Evolutionary conservation across 352 stramenopile species (phyloP).

Genomic region (Phytophthora niederhauseri): DNA sequence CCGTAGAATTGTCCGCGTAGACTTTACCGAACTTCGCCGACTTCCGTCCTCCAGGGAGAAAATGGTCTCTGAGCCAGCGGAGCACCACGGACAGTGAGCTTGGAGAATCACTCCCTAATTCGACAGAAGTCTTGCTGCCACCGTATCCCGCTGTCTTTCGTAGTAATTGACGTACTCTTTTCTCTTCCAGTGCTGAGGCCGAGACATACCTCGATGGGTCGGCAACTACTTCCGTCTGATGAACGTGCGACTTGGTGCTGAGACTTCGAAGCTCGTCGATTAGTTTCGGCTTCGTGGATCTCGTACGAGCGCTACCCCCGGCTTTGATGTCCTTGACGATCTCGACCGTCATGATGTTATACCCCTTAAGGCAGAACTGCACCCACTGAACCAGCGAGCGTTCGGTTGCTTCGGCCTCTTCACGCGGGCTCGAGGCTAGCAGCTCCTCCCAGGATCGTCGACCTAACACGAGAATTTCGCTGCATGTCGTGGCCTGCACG

Average conservation of each 20-base stretch:
- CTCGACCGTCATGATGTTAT: slow-evolving; percentile 76
- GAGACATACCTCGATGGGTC: slow-evolving; percentile 32
- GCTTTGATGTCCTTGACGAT: slow-evolving; percentile 76
- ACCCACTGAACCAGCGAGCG: slow-evolving; percentile 56
- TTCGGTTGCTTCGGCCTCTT: slow-evolving; percentile 51
- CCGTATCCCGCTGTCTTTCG: slow-evolving; percentile 33
- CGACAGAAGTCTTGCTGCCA: not conserved
- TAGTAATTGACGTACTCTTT: slow-evolving; percentile 45
- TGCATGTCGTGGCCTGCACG: slow-evolving; percentile 66
- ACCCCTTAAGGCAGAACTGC: slow-evolving; percentile 63
- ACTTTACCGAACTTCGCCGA: slow-evolving; percentile 17
- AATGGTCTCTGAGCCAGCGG: slow-evolving; percentile 11
- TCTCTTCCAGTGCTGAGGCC: slow-evolving; percentile 41
- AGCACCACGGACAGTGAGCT: slow-evolving; percentile 1
- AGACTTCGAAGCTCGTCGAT: slow-evolving; percentile 45
- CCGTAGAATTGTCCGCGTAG: slow-evolving; percentile 16
- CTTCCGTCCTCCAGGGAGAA: slow-evolving; percentile 22
- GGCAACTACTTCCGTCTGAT: not conserved
- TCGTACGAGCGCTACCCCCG: slow-evolving; percentile 15
- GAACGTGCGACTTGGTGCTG: slow-evolving; percentile 8
- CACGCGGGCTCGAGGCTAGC: slow-evolving; percentile 45
- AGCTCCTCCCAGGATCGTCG: slow-evolving; percentile 56
- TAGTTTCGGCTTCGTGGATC: slow-evolving; percentile 33
- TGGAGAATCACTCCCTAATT: not conserved
- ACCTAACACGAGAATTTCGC: slow-evolving; percentile 65